phyloP scores from a whole-genome alignment of 192 early-diverging fungal genomes.

The Backusella australiensis region DNA sequence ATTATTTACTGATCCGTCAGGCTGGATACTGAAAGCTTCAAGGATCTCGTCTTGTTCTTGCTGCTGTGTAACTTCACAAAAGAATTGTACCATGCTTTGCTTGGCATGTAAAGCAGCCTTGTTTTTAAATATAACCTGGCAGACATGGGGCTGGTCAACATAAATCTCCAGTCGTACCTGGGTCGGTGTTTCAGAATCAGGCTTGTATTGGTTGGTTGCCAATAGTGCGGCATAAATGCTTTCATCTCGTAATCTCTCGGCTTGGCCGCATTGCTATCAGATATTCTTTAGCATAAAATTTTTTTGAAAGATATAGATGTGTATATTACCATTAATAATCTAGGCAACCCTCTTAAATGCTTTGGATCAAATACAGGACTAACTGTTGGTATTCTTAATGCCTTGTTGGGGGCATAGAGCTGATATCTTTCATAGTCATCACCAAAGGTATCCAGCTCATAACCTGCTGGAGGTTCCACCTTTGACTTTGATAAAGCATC shows the following conservation, averaged over 20 bases:
- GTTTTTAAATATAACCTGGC: constrained; percentile 29
- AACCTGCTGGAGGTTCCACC: background rate
- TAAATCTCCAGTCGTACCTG: constrained; percentile 40
- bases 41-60: background rate
- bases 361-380: constrained; percentile 41
- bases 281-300: background rate
- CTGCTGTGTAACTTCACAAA: background rate
- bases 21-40: background rate
- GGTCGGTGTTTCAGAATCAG: background rate
- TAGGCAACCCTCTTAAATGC: constrained; percentile 38
- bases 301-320: background rate
- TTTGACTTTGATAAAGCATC: constrained; percentile 12
- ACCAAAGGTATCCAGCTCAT: background rate
- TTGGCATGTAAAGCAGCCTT: background rate
- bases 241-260: constrained; percentile 48
- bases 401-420: constrained; percentile 45
- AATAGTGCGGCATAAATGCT: constrained; percentile 43
- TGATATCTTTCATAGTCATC: constrained; percentile 36
- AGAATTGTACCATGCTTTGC: constrained; percentile 17
- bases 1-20: background rate
- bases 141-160: constrained; percentile 53
- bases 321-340: constrained; percentile 41
- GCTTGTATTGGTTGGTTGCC: constrained; percentile 16
- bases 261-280: constrained; percentile 40
- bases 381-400: constrained; percentile 41